phyloP scores from a whole-genome alignment of 1,139 yeast genomes.

The Lodderomyces margitis region DNA sequence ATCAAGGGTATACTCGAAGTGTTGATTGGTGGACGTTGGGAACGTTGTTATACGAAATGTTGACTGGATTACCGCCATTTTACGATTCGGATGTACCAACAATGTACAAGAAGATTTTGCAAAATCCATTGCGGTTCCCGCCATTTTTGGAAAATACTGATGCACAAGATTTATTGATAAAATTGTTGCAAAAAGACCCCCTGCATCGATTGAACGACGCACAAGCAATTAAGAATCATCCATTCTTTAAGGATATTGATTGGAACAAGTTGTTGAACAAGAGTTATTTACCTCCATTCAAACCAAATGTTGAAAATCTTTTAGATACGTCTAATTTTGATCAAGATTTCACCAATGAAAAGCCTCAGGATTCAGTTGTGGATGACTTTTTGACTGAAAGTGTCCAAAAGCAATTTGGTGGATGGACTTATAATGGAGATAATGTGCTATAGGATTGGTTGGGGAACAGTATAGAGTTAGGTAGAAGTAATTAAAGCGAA shows the following conservation, averaged over 20 bases:
- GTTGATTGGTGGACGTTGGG: slow-evolving; percentile 99
- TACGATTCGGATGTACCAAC: slow-evolving; percentile 92
- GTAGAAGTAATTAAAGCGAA: not conserved
- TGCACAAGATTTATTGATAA: slow-evolving; percentile 78
- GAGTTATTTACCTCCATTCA: slow-evolving; percentile 93
- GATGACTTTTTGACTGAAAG: slow-evolving; percentile 86
- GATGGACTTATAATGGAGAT: slow-evolving; percentile 94
- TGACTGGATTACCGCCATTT: slow-evolving; percentile 94
- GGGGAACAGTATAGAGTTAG: too few species aligned
- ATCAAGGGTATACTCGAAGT: slow-evolving; percentile 90
- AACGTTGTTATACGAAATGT: slow-evolving; percentile 88
- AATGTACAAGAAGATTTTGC: slow-evolving; percentile 91
- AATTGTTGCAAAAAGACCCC: slow-evolving; percentile 85
- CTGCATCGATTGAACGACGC: slow-evolving; percentile 79
- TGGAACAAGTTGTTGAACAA: slow-evolving; percentile 84
- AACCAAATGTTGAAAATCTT: slow-evolving; percentile 85
- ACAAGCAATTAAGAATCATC: slow-evolving; percentile 77
- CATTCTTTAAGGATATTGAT: slow-evolving; percentile 86
- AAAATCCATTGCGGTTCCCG: slow-evolving; percentile 87
- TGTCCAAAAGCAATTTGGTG: slow-evolving; percentile 96
- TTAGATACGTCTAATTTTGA: slow-evolving; percentile 92
- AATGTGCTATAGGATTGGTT: slow-evolving; percentile 22
- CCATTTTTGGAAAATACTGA: slow-evolving; percentile 77
- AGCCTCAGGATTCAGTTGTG: slow-evolving; percentile 93
- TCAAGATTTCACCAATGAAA: slow-evolving; percentile 86